Evolutionary conservation across 2,329 filamentous ascomycete species (phyloP).

Genomic region (Dothiorella sarmentorum): DNA sequence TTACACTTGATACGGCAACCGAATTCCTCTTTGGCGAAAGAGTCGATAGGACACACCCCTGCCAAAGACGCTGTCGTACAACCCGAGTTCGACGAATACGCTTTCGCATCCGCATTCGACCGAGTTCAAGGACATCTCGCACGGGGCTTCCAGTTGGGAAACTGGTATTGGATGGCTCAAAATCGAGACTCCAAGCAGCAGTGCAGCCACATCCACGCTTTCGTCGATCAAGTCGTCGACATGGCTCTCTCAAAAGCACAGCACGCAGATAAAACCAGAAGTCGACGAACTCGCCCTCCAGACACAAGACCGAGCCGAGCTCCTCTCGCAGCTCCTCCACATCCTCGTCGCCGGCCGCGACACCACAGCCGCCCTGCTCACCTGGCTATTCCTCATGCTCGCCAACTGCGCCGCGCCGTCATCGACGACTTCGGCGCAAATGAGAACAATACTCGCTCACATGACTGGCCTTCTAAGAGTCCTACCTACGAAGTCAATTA

Average conservation of each 20-base stretch:
- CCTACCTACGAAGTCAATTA: too few relatives aligned
- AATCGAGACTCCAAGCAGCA: background rate
- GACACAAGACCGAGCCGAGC: constrained; percentile 41
- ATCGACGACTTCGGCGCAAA: constrained; percentile 42
- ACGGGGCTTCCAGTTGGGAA: constrained; percentile 35
- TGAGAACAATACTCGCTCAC: too few relatives aligned
- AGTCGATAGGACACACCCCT: too few relatives aligned
- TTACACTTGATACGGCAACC: constrained; percentile 48
- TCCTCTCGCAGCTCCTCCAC: constrained; percentile 47
- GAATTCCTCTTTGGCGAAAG: constrained; percentile 46
- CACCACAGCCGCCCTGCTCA: constrained; percentile 38
- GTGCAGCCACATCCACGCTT: constrained; percentile 30
- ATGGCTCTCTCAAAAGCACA: constrained; percentile 45
- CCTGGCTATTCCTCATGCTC: constrained; percentile 39
- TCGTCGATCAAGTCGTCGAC: constrained; percentile 45
- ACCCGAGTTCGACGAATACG: too few relatives aligned
- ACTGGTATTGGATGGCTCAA: constrained; percentile 29
- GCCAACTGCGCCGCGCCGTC: constrained; percentile 34
- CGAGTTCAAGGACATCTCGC: constrained; percentile 4
- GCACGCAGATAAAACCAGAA: constrained; percentile 8
- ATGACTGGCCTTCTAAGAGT: too few relatives aligned
- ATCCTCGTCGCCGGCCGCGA: constrained; percentile 41
- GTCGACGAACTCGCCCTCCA: constrained; percentile 44
- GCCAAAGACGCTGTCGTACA: too few relatives aligned
- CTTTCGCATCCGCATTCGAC: background rate